Evolutionary conservation across 1,139 yeast species (phyloP).

Genomic region (Zygoascus hellenicus): DNA sequence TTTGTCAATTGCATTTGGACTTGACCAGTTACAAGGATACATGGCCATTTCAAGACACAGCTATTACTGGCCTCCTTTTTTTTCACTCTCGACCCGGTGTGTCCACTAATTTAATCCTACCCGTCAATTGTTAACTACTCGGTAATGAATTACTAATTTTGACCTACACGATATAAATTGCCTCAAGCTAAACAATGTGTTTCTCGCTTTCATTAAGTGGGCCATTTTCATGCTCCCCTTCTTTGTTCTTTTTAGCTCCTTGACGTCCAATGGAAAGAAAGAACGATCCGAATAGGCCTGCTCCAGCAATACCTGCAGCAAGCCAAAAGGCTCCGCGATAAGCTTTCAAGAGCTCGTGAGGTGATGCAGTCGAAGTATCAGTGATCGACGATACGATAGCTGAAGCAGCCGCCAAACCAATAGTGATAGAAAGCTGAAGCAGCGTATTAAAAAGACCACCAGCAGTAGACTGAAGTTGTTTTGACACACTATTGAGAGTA

Average conservation of each 20-base stretch:
- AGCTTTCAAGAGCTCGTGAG: slow-evolving; percentile 29
- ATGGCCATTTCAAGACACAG: too few relatives aligned
- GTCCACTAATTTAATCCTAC: background rate
- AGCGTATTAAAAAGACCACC: slow-evolving; percentile 44
- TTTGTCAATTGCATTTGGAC: background rate
- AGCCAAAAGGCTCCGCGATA: slow-evolving; percentile 40
- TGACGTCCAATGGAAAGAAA: slow-evolving; percentile 38
- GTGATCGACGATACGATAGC: slow-evolving; percentile 35
- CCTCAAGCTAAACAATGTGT: too few relatives aligned
- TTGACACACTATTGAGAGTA: slow-evolving; percentile 38
- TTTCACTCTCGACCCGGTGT: background rate
- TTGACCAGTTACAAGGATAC: background rate
- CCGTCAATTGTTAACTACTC: background rate
- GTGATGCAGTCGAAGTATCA: slow-evolving; percentile 29
- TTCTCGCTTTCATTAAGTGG: too few relatives aligned
- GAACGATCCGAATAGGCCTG: slow-evolving; percentile 31
- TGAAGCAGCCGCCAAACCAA: slow-evolving; percentile 39
- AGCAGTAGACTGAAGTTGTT: slow-evolving; percentile 38
- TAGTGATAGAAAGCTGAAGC: slow-evolving; percentile 36
- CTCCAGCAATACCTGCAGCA: slow-evolving; percentile 35
- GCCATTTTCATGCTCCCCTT: too few relatives aligned
- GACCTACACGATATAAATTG: too few relatives aligned
- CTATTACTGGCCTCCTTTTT: too few relatives aligned
- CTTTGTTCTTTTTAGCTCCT: slow-evolving; percentile 17
- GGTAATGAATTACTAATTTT: too few relatives aligned